Base-by-base conservation (phyloP, 2,329 filamentous ascomycete species). In the Emergomyces orientalis region DNA sequence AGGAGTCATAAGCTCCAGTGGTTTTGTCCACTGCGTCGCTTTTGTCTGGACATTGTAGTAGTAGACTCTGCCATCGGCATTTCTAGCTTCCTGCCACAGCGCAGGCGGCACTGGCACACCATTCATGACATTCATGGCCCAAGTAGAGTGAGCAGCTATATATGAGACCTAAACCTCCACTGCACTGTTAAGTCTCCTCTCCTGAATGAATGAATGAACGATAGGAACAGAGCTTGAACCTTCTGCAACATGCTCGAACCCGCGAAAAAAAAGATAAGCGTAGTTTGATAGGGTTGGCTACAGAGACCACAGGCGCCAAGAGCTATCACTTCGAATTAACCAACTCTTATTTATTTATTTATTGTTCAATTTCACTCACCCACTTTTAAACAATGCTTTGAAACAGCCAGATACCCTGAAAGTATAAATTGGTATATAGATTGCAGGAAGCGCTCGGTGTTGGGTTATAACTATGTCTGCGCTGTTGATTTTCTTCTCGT, bases 11-110 rank as follows among this genome's bases (percentile, higher is more conserved):
- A 96, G 80, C 55, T 96, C 94, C 72, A 89, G 84, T 3, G 94
- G 95, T 78, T 97, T 97, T 49, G 86, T 88, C 94, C 94, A 99
- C 83, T 92, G 88, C 39, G 94, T 97, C 66, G 83, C 85, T 73
- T 95, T 95, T 19, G 91, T 96, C 65, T 85, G 78, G 14, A 86
- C 79, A 74, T 99, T 96, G 81, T 92, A 96, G 75, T 95, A 99
- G 76, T 99, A 99, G 56, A 86, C 82, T 68, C 90, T 86, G 67
- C 92, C 93, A 71, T 96, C 91, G 2, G 86, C 79, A 68, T 88
- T 90, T 69, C 86, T 88, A 69, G 90, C 87, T 75, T 94, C 89
- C 75, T 90, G 87, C 92, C 92, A 97, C 52, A 84, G 73, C 62
- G 80, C 76, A 60, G 82, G 79, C 65, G 81, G 67, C n/a, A 67